These are phyloP conservation scores for Mycotypha africana DNA, from an alignment of 371 early-diverging fungal species.

Conservation along the genomic window DNA sequence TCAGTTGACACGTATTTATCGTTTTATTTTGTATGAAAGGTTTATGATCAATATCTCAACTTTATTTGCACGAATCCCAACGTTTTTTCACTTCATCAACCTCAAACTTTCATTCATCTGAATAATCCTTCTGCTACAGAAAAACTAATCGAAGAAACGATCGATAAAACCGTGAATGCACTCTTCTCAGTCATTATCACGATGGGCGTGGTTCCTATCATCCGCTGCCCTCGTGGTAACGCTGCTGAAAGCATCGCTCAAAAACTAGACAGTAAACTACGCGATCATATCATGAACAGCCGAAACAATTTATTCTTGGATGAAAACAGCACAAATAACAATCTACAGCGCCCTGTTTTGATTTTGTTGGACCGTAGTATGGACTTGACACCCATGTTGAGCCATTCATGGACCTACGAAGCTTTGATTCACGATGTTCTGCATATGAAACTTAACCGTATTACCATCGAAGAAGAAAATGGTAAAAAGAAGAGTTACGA, in stretches of 20 bases:
- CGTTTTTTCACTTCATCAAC: slow-evolving; percentile 92
- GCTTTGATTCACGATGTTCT: slow-evolving; percentile 96
- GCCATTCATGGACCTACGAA: slow-evolving; percentile 98
- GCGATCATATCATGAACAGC: slow-evolving; percentile 86
- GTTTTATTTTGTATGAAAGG: slow-evolving; percentile 19
- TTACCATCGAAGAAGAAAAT: slow-evolving; percentile 51
- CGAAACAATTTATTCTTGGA: slow-evolving; percentile 79
- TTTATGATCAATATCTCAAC: slow-evolving; percentile 97
- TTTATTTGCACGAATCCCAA: slow-evolving; percentile 90
- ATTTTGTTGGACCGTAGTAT: slow-evolving; percentile 93
- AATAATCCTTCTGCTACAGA: slow-evolving; percentile 82
- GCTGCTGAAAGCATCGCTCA: slow-evolving; percentile 92
- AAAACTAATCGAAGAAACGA: slow-evolving; percentile 65
- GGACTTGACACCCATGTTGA: slow-evolving; percentile 93
- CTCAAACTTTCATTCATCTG: slow-evolving; percentile 71
- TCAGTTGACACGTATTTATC: neutral
- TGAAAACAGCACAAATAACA: no score
- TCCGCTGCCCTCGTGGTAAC: slow-evolving; percentile 85
- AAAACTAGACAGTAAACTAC: slow-evolving; percentile 81
- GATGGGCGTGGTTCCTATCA: slow-evolving; percentile 86
- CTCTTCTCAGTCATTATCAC: slow-evolving; percentile 94
- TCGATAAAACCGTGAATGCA: slow-evolving; percentile 73
- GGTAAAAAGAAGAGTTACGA: slow-evolving; percentile 78
- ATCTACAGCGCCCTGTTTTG: slow-evolving; percentile 67
- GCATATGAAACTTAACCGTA: slow-evolving; percentile 87